A percentile compares a stretch with the other conserved stretches of the same genome.
phyloP scores from a whole-genome alignment of 805 yeast species.

The Candida argentea region DNA sequence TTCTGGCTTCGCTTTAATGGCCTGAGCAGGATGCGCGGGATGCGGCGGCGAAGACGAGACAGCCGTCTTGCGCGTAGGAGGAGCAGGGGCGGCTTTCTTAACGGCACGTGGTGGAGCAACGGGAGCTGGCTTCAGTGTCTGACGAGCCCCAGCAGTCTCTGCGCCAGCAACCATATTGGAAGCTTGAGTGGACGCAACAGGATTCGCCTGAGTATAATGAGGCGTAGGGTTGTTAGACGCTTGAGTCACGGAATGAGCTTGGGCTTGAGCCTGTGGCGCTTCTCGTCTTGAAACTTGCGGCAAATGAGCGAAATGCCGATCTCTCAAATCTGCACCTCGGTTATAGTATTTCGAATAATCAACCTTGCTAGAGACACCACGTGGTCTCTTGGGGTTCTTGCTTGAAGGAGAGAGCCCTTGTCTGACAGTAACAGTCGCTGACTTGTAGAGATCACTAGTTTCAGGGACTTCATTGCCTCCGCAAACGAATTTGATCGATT shows the following conservation, averaged over 20 bases:
- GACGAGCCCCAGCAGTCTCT: constrained; percentile 1
- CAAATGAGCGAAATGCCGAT: neutral
- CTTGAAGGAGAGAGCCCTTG: constrained; percentile 71
- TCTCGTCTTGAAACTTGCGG: constrained; percentile 1
- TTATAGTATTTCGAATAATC: constrained; percentile 35
- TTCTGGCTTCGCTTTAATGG: constrained; percentile 34
- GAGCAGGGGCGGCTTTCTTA: constrained; percentile 44
- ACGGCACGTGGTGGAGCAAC: constrained; percentile 14
- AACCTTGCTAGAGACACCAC: constrained; percentile 32
- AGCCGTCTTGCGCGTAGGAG: constrained; percentile 40
- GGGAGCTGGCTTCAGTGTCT: constrained; percentile 8
- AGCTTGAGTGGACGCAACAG: constrained; percentile 9
- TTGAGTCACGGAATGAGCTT: constrained; percentile 8
- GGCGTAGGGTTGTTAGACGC: constrained; percentile 11
- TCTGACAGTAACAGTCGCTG: constrained; percentile 74
- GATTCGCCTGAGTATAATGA: constrained; percentile 14
- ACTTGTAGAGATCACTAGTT: constrained; percentile 70
- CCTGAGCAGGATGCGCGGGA: constrained; percentile 53
- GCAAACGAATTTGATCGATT: constrained; percentile 58
- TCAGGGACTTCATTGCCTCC: constrained; percentile 50
- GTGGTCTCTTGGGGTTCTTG: constrained; percentile 66
- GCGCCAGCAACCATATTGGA: constrained; percentile 3
- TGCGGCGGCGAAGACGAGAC: constrained; percentile 26
- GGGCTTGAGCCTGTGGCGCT: constrained; percentile 11
- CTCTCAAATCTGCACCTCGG: constrained; percentile 14